A percentile compares a stretch with the other conserved stretches of the same genome.
Conservation (phyloP, 208 protist genomes). For the Leishmania major region DNA sequence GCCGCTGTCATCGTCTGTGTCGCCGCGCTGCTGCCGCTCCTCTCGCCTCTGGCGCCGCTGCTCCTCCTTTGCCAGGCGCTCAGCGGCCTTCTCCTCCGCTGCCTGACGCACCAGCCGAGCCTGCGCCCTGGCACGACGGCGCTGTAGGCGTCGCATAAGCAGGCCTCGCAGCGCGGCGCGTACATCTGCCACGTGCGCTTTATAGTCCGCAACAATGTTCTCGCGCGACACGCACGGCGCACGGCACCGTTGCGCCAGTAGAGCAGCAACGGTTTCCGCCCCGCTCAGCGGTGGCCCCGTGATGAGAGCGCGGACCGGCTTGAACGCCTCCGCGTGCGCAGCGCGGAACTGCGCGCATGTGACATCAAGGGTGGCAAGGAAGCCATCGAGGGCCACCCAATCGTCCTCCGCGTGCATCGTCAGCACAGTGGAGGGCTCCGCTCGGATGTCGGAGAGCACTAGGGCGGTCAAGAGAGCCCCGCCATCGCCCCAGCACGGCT, state of each 20-base stretch:
- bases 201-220: conserved; percentile 52
- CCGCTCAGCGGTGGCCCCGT: conserved; percentile 86
- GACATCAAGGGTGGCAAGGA: conserved; percentile 66
- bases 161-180: conserved; percentile 49
- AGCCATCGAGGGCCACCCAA: conserved; percentile 80
- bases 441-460: conserved; percentile 71
- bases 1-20: conserved; percentile 19
- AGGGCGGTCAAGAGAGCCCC: conserved; percentile 20
- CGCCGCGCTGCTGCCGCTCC: conserved; percentile 23
- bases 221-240: conserved; percentile 58
- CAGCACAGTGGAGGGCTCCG: conserved; percentile 63
- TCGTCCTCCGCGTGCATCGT: conserved; percentile 71
- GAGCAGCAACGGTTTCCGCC: conserved; percentile 46
- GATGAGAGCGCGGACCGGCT: conserved; percentile 74
- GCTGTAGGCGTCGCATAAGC: conserved; percentile 59
- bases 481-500: conserved; percentile 26
- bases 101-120: conserved; percentile 35
- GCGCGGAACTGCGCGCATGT: conserved; percentile 79
- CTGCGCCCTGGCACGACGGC: conserved; percentile 52
- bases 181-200: conserved; percentile 49
- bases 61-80: conserved; percentile 29
- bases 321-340: conserved; percentile 34
- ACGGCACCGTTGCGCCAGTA: conserved; percentile 60
- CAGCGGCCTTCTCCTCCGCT: conserved; percentile 28
- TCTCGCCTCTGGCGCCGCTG: conserved; percentile 33